phyloP scores from a whole-genome alignment of 1,284 basidiomycete species.

The Mycena citricolor region DNA sequence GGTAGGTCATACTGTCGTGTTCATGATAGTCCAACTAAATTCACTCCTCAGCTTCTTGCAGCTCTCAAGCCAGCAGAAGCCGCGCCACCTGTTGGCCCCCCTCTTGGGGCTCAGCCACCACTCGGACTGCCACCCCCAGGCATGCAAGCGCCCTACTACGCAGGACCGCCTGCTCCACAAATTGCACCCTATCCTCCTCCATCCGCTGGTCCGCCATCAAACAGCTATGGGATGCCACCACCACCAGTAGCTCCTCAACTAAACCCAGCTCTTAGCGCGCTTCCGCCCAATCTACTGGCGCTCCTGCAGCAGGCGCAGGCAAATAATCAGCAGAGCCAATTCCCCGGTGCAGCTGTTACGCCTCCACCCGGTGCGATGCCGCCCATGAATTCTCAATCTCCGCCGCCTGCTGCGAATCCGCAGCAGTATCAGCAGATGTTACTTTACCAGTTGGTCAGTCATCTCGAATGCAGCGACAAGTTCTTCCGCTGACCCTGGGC shows the following conservation, averaged over 20 bases:
- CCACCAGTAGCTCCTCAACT: constrained; percentile 26
- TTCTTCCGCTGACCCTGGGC: too few species aligned
- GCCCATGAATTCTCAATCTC: constrained; percentile 38
- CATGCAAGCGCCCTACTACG: constrained; percentile 44
- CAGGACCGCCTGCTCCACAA: constrained; percentile 39
- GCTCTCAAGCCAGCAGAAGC: constrained; percentile 66
- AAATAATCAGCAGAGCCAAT: constrained; percentile 37
- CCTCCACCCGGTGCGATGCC: constrained; percentile 36
- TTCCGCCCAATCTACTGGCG: constrained; percentile 67
- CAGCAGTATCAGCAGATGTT: constrained; percentile 55
- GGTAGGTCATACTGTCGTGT: constrained; percentile 32
- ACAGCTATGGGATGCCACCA: constrained; percentile 20
- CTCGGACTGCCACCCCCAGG: constrained; percentile 35
- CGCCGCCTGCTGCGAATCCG: constrained; percentile 29
- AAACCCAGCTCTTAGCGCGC: constrained; percentile 39
- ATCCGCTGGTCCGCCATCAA: constrained; percentile 30
- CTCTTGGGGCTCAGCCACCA: constrained; percentile 34
- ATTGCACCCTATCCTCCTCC: constrained; percentile 32
- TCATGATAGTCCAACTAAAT: constrained; percentile 10
- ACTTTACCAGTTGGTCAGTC: constrained; percentile 54
- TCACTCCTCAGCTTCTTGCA: constrained; percentile 52
- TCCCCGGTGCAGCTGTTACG: constrained; percentile 28
- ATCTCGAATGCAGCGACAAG: too few species aligned
- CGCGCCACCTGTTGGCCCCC: constrained; percentile 33
- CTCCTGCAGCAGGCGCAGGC: constrained; percentile 51